Percentiles rank a stretch among this genome's conserved stretches.
phyloP scores from a whole-genome alignment of 345 rosid species.

The Citrus maxima region DNA sequence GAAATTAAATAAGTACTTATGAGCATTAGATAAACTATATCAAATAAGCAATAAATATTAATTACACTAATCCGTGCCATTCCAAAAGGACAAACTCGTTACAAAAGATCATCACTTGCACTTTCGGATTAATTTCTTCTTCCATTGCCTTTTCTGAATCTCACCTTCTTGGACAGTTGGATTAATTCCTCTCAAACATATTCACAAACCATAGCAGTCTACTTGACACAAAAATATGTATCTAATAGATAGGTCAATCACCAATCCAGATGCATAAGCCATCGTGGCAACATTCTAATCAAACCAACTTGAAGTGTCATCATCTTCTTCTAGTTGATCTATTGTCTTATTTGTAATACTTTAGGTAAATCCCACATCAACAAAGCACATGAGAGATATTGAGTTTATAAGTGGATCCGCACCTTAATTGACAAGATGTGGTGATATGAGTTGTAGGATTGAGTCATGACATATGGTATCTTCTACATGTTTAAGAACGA shows the following conservation, averaged over 20 bases:
- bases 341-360: no score
- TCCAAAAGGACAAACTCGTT: no score
- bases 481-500: background rate
- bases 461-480: fast-evolving
- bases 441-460: no score
- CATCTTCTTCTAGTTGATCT: no score
- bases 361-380: no score
- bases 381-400: fast-evolving
- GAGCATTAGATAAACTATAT: no score
- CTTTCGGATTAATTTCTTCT: background rate
- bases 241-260: background rate
- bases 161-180: background rate
- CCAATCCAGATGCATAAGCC: background rate
- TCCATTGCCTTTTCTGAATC: background rate
- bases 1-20: no score
- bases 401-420: no score
- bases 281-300: background rate
- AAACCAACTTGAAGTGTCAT: background rate
- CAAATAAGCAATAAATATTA: no score
- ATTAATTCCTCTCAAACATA: background rate
- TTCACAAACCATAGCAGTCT: background rate
- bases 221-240: no score
- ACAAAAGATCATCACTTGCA: background rate
- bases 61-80: no score
- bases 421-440: no score